Evolutionary conservation across 176 grass and related monocot species (phyloP).

Genomic region (Rhynchospora pubera): DNA sequence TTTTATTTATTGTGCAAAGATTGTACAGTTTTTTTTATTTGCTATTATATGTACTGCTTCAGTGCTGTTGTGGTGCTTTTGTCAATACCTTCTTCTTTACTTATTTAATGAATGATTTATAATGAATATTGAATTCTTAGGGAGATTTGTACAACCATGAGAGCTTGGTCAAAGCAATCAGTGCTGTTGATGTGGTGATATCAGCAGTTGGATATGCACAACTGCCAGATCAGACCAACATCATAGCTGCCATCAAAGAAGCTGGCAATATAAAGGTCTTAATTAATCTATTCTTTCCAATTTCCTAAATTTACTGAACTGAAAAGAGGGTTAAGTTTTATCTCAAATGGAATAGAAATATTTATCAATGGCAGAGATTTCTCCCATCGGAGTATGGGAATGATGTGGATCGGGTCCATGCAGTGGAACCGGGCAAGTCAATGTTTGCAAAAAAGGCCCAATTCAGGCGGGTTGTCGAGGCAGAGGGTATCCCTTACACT

Average conservation of each 20-base stretch:
- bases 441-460: not conserved
- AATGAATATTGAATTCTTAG: slow-evolving; percentile 12
- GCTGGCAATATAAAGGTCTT: slow-evolving; percentile 48
- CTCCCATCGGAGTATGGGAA: slow-evolving; percentile 31
- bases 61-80: not conserved
- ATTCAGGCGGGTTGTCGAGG: slow-evolving; percentile 23
- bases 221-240: slow-evolving; percentile 45
- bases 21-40: not conserved
- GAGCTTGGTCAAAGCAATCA: slow-evolving; percentile 43
- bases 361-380: slow-evolving; percentile 23
- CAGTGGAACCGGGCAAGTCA: slow-evolving; percentile 26
- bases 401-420: slow-evolving; percentile 29
- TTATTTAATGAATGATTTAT: not conserved
- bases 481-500: slow-evolving; percentile 24
- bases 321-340: not conserved
- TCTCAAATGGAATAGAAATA: not conserved
- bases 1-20: not conserved
- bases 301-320: not conserved
- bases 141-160: slow-evolving; percentile 62
- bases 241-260: slow-evolving; percentile 61
- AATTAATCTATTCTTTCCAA: not conserved
- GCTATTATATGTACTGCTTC: not conserved
- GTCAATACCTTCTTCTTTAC: not conserved
- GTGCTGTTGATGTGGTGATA: slow-evolving; percentile 49
- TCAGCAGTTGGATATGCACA: slow-evolving; percentile 46